Evolutionary conservation across 805 yeast species (phyloP), one percentile per base, ranked within the genome.

Genomic region (Yamadazyma paraphyllophila): DNA sequence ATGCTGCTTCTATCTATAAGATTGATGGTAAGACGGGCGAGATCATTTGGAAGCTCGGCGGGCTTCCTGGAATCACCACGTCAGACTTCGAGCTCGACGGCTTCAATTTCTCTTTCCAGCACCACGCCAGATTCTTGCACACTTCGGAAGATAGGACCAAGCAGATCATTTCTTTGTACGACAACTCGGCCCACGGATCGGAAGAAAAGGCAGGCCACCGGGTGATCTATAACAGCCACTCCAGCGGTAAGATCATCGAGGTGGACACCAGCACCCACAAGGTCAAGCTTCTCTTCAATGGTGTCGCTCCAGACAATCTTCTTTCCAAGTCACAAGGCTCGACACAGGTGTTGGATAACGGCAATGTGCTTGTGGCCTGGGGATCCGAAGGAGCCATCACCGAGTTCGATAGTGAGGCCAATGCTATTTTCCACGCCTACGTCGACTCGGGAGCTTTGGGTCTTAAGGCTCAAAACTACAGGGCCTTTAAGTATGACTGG

Each of bases 341-440:
- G 16, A 54, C 62, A 2, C 71, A 66, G 42, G 57, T 65, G 3
- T 52, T 66, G 26, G 56, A 59, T 17, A 57, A 65, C 39, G 69
- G 69, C 10, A 57, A 66, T 38, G 69, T 60, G 14, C 41, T 68
- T 27, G 67, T 65, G 16, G 65, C 62, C 43, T 66, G 71, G 69
- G 73, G 72, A 4, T 63, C 72, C 2, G 65, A 56, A 15, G 71
- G 72, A 34, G 66, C 69, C 4, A 59, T 67, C n/a, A 66, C 72
- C 10, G 71, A 68, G 44, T 63, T 50, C 41, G 55, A 60, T 45
- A 32, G 33, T 8, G 50, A 60, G 4, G 69, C 63, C 8, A 51
- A 63, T 13, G 50, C 62, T 11, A 53, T 65, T 13, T 65, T 66
- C 52, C 64, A 61, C 43, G 66, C 72, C 1, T 61, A 52, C 39